Percentiles rank a stretch among this genome's conserved stretches.
Conservation (phyloP, 1,284 basidiomycete species). For the Baeospora myosura region DNA sequence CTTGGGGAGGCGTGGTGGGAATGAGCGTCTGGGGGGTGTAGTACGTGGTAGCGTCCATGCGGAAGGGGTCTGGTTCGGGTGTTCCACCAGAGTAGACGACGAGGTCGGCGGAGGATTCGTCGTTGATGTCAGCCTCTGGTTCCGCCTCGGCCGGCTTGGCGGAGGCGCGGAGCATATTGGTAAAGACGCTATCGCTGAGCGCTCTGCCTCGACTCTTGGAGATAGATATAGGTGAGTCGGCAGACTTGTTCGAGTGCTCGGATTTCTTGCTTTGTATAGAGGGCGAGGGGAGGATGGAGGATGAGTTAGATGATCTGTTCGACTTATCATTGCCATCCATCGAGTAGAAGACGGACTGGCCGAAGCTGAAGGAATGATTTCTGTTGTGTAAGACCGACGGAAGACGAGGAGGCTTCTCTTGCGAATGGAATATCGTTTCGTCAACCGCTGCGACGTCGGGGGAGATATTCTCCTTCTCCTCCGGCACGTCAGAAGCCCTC, state of each 20-base stretch:
- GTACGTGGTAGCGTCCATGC: conserved; percentile 63
- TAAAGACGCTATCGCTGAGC: conserved; percentile 56
- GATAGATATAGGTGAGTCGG: conserved; percentile 20
- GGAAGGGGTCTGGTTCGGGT: conserved; percentile 63
- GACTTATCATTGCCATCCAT: conserved; percentile 21
- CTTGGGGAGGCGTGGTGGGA: conserved; percentile 55
- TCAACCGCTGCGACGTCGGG: conserved; percentile 9
- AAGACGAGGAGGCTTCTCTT: conserved; percentile 28
- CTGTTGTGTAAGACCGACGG: conserved; percentile 33
- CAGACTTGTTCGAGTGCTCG: conserved; percentile 16
- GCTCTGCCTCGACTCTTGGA: conserved; percentile 42
- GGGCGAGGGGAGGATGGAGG: conserved; percentile 18
- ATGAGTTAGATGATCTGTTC: conserved; percentile 16
- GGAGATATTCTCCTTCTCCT: conserved; percentile 10
- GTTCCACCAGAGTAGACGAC: conserved; percentile 35
- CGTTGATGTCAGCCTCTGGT: conserved; percentile 57
- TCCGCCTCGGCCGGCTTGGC: conserved; percentile 12
- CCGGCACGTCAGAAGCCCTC: neutral
- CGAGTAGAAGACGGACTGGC: conserved; percentile 52
- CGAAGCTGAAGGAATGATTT: conserved; percentile 56
- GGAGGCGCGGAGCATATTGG: conserved; percentile 37
- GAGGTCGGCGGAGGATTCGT: conserved; percentile 40
- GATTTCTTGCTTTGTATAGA: conserved; percentile 13
- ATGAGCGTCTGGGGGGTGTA: conserved; percentile 67
- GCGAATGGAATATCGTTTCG: conserved; percentile 19